A percentile compares a stretch with the other conserved stretches of the same genome.
Conservation (phyloP, 2,329 filamentous ascomycete genomes). For the Chlorencoelia australis region DNA sequence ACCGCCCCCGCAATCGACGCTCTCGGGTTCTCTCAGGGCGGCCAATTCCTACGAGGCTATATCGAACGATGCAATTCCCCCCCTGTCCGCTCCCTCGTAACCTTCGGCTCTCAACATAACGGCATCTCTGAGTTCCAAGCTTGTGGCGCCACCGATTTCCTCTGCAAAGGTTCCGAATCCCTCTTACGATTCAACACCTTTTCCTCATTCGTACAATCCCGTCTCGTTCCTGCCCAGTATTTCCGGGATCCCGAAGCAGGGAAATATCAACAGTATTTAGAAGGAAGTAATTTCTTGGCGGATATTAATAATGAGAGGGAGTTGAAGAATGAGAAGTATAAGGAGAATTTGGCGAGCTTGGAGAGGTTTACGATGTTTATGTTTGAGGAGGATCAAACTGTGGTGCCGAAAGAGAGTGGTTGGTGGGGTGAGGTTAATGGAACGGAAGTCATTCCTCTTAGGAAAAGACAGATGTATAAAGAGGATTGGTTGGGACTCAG, state of each 20-base stretch:
- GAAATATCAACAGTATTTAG: conserved; percentile 66
- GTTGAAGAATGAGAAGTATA: conserved; percentile 66
- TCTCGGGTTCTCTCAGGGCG: conserved; percentile 89
- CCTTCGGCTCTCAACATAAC: conserved; percentile 64
- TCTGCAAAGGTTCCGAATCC: conserved; percentile 73
- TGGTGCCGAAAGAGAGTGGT: conserved; percentile 79
- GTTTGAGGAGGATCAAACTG: conserved; percentile 77
- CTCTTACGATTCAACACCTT: conserved; percentile 74
- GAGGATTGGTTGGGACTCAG: conserved; percentile 92
- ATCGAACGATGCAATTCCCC: conserved; percentile 70
- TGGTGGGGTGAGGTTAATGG: conserved; percentile 86
- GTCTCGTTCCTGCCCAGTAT: conserved; percentile 89
- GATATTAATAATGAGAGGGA: conserved; percentile 91
- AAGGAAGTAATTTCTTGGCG: conserved; percentile 76
- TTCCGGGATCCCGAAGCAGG: conserved; percentile 65
- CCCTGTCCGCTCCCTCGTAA: conserved; percentile 53
- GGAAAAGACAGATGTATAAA: conserved; percentile 62
- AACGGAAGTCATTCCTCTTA: conserved; percentile 56
- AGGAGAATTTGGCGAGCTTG: conserved; percentile 55
- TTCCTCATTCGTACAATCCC: conserved; percentile 64
- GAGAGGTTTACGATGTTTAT: conserved; percentile 80
- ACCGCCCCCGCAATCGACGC: conserved; percentile 80
- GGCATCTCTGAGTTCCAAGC: conserved; percentile 76
- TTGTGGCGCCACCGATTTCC: conserved; percentile 62
- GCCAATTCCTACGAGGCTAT: conserved; percentile 88